Base-by-base conservation (phyloP, 352 stramenopile species). In the Phytophthora macrochlamydospora region DNA sequence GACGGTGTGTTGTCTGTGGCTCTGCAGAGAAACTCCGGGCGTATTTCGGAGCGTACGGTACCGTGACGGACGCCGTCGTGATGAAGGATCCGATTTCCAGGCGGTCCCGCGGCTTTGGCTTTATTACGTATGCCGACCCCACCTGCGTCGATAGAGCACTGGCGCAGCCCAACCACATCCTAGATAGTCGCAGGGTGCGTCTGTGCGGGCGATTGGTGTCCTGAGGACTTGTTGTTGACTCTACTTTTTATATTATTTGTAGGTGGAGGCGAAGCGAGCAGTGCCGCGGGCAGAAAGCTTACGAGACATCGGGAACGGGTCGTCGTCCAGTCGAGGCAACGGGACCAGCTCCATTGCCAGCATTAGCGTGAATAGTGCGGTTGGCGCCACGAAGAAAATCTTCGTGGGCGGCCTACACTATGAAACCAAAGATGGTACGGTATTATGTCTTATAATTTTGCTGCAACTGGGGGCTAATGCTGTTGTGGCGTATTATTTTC, bases 71-170 rank as follows among this genome's bases (percentile, higher is more conserved):
- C 74, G 92, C 92, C 4, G 91, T 98, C 42, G 92, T 98, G 67
- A 97, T 98, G 91, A 97, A 97, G 68, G 92, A 98, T 56, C 87
- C 89, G 57, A 97, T 98, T 56, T 97, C 92, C 40, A 83, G 90
- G 56, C 85, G 92, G 50, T 97, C 91, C 40, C 79, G 92, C 51
- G 92, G 92, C 45, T 98, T 98, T 67, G 92, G 92, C n/a, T 98
- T 98, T 73, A 97, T 98, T 81, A 98, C 92, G 55, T 98, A 97
- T 73, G 90, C 87, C 40, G 91, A 97, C 56, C 82, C 90, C 3
- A 62, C 67, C 13, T 97, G 87, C 66, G 92, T 98, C 46, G 92
- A 98, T 74, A 78, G 88, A 67, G 92, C 90, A n/a, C 67, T 98
- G 31, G 83, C 89, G 13, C 89, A 97, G 62, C 78, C 90, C 35